These are phyloP conservation scores for Chrysochromulina parva DNA, from an alignment of 78 protist species.

Conservation along the genomic window DNA sequence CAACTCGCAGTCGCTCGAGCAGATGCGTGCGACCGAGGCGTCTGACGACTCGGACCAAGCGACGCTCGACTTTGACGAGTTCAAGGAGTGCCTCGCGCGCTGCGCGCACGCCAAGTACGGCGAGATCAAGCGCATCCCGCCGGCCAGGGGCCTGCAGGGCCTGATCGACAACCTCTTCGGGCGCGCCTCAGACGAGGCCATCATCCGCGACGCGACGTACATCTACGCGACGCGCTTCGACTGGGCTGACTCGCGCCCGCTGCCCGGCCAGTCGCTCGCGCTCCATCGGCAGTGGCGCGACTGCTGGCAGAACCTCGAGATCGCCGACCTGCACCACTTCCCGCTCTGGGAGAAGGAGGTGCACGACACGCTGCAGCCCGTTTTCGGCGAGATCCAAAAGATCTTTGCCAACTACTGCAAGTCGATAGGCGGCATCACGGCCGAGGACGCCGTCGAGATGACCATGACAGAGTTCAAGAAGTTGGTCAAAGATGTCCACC, in stretches of 20 bases:
- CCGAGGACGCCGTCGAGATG: too few relatives aligned
- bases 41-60: neutral
- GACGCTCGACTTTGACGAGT: neutral
- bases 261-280: neutral
- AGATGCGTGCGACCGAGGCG: neutral
- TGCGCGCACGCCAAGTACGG: neutral
- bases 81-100: neutral
- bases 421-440: neutral
- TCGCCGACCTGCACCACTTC: neutral
- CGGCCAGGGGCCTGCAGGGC: neutral
- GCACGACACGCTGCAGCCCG: neutral
- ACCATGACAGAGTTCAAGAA: too few relatives aligned
- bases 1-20: neutral
- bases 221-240: neutral
- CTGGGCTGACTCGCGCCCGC: neutral
- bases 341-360: neutral
- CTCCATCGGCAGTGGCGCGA: neutral
- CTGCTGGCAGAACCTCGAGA: neutral
- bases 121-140: neutral
- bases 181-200: neutral
- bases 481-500: too few relatives aligned
- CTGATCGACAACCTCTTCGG: neutral
- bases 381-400: neutral
- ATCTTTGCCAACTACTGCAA: neutral
- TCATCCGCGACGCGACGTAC: neutral